phyloP scores from a whole-genome alignment of 1,284 basidiomycete species.

The Cutaneotrichosporon mucoides region DNA sequence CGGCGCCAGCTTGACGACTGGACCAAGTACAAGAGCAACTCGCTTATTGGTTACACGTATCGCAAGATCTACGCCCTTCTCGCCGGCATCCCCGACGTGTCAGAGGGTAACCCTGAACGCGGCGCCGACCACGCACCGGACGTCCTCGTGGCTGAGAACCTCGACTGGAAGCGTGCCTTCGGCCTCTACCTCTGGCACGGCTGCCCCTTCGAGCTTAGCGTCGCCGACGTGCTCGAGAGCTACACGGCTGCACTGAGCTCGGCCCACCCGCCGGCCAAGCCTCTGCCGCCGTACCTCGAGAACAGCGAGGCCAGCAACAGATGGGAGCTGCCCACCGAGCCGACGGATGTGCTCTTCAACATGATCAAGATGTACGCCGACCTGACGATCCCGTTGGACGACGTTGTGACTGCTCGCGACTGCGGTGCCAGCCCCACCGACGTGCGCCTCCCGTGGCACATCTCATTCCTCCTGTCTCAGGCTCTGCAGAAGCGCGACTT shows the following conservation, averaged over 20 bases:
- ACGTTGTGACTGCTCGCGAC: slow-evolving; percentile 60
- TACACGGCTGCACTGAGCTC: slow-evolving; percentile 59
- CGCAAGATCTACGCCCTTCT: slow-evolving; percentile 81
- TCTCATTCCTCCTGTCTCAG: slow-evolving; percentile 81
- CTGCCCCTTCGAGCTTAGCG: slow-evolving; percentile 65
- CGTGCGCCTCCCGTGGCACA: slow-evolving; percentile 84
- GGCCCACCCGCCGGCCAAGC: slow-evolving; percentile 53
- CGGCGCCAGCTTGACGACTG: slow-evolving; percentile 76
- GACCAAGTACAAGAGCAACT: slow-evolving; percentile 71
- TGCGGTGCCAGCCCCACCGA: slow-evolving; percentile 73
- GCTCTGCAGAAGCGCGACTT: slow-evolving; percentile 81
- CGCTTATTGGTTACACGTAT: slow-evolving; percentile 65
- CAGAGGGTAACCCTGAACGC: slow-evolving; percentile 57
- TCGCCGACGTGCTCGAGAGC: slow-evolving; percentile 64
- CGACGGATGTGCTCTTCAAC: slow-evolving; percentile 71
- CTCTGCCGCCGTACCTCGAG: slow-evolving; percentile 67
- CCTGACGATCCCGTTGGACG: slow-evolving; percentile 53
- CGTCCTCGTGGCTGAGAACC: slow-evolving; percentile 66
- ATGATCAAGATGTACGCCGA: slow-evolving; percentile 72
- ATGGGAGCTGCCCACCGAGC: slow-evolving; percentile 31
- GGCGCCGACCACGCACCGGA: slow-evolving; percentile 61
- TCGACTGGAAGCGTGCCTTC: slow-evolving; percentile 95
- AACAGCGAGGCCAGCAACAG: slow-evolving; percentile 42
- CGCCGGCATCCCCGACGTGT: slow-evolving; percentile 68
- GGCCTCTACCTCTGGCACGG: slow-evolving; percentile 90